A percentile compares a stretch with the other conserved stretches of the same genome.
These are phyloP conservation scores for Fusarium cyanostomum DNA, from an alignment of 2,329 filamentous ascomycete genomes.

Conservation along the genomic window DNA sequence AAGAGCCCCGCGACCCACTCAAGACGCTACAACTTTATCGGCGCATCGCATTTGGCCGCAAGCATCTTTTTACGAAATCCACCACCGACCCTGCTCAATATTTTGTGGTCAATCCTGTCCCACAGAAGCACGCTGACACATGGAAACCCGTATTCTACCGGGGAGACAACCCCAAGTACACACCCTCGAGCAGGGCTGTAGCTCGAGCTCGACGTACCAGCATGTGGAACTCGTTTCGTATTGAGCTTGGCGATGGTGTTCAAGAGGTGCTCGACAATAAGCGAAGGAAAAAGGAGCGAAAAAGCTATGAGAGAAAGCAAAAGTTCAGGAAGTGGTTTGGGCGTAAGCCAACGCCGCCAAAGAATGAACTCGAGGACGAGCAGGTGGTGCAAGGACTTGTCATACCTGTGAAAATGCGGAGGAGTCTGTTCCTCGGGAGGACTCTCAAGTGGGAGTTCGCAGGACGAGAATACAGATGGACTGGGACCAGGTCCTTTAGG, in stretches of 20 bases:
- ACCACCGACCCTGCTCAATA: constrained; percentile 7
- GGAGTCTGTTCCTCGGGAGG: constrained; percentile 1
- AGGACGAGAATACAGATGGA: constrained; percentile 17
- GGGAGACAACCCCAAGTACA: constrained; percentile 34
- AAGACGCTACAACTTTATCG: constrained; percentile 21
- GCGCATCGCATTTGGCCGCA: constrained; percentile 13
- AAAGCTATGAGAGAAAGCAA: neutral
- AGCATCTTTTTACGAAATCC: constrained; percentile 19
- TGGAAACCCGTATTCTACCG: constrained; percentile 30
- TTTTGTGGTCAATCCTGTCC: constrained; percentile 28
- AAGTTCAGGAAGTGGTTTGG: constrained; percentile 12
- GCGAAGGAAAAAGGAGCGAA: constrained; percentile 1
- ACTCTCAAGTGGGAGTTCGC: constrained; percentile 16
- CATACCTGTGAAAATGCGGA: neutral
- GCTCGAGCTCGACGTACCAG: constrained; percentile 11
- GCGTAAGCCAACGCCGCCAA: constrained; percentile 3
- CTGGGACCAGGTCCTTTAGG: constrained; percentile 10
- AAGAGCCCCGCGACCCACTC: neutral
- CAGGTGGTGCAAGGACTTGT: constrained; percentile 9
- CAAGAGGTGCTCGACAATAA: constrained; percentile 21
- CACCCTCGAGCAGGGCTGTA: constrained; percentile 5
- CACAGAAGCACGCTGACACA: constrained; percentile 20
- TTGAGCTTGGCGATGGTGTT: constrained; percentile 28
- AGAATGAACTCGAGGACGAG: constrained; percentile 5
- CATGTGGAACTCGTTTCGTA: constrained; percentile 29